Evolutionary conservation across 1,284 basidiomycete genomes (phyloP), one percentile per base, ranked within the genome.

Genomic region (Fomes fomentarius): DNA sequence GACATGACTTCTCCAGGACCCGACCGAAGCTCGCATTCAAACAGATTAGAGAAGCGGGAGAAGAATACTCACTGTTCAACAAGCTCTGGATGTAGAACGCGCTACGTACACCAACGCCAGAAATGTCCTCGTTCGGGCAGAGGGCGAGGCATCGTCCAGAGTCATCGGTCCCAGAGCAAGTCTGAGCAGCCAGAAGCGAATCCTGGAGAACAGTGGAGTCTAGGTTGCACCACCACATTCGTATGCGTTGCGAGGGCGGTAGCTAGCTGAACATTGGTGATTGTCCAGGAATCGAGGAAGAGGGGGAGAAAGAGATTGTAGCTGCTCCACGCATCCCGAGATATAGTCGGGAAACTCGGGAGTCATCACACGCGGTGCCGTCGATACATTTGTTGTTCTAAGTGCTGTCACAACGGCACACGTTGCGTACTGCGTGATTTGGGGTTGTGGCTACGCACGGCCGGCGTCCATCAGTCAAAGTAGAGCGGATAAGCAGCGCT

Each of bases 81-180:
- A 65, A 33, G 30, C 68, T 70, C 43, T 70, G 68, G 4, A 65
- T 17, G 46, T 70, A 70, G 55, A 70, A 69, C 15, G 68, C 68
- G 10, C 59, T 52, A 15, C 68, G 50, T 1, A 70, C 68, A 1
- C 68, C 68, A 22, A 70, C 60, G 1, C 68, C 68, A 0, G 67
- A 57, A 4, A 70, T 47, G 49, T 70, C 68, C 0, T 63, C 50
- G 26, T 70, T 70, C 0, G 67, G 62, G 38, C 63, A 64, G 26
- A 69, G 58, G 26, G 63, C 66, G 8, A 37, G 22, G 45, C 65
- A 65, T 6, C 26, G 31, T 15, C n/a, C 4, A 25, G 33, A 34
- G 35, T 46, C 22, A 1, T 51, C 35, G 3, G 22, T 14, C 8
- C 33, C 52, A 0, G 57, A 26, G 31, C 60, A 62, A 3, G 42